phyloP scores from a whole-genome alignment of 176 grass and related monocot species.

The Hsuehochloa calcarea region DNA sequence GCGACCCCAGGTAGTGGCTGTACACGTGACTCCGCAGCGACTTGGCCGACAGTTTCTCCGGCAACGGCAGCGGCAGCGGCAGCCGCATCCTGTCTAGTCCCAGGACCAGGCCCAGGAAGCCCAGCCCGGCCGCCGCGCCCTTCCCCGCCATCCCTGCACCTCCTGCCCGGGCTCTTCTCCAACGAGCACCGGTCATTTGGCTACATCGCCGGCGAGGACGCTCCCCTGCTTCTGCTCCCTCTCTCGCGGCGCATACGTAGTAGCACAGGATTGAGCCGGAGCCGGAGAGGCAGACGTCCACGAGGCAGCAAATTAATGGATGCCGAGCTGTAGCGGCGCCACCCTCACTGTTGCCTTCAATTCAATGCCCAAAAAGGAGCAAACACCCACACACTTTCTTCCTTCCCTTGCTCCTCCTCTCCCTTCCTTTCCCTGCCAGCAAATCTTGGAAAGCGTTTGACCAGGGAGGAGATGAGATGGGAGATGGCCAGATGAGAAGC shows the following conservation, averaged over 20 bases:
- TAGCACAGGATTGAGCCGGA: neutral
- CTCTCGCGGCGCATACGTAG: neutral
- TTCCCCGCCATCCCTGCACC: slow-evolving; percentile 36
- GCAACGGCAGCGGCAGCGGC: slow-evolving; percentile 17
- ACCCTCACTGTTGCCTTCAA: neutral
- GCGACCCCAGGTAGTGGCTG: slow-evolving; percentile 48
- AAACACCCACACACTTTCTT: neutral
- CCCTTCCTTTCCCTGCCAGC: neutral
- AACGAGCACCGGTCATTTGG: slow-evolving; percentile 16
- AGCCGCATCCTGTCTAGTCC: slow-evolving; percentile 33
- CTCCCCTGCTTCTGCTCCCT: neutral
- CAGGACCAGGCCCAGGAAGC: slow-evolving; percentile 23
- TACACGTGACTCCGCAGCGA: slow-evolving; percentile 48
- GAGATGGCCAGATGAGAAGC: neutral
- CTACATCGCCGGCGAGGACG: slow-evolving; percentile 23
- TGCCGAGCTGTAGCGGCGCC: slow-evolving; percentile 10
- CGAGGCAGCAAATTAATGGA: slow-evolving; percentile 11
- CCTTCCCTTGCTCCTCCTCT: neutral
- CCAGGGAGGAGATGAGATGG: neutral
- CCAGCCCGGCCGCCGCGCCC: slow-evolving; percentile 4
- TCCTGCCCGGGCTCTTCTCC: neutral
- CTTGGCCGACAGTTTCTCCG: slow-evolving; percentile 56
- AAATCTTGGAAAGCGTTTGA: slow-evolving; percentile 20
- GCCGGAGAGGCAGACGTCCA: neutral
- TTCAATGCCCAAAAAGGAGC: slow-evolving; percentile 11